phyloP scores from a whole-genome alignment of 2,329 filamentous ascomycete genomes.

The Aspergillus pseudoterreus region DNA sequence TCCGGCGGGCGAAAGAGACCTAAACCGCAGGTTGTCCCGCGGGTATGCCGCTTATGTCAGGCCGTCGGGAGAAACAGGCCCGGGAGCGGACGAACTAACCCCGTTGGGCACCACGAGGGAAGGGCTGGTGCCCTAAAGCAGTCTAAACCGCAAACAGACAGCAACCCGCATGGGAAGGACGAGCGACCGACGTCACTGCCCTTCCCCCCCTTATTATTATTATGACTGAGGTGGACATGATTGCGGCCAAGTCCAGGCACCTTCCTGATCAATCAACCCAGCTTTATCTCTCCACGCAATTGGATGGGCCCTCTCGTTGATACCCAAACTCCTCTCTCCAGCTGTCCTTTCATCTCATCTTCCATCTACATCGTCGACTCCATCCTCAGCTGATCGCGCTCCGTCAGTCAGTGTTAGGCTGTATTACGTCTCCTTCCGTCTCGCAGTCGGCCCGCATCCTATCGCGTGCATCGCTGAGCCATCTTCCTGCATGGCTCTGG shows the following conservation, averaged over 20 bases:
- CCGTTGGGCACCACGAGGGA: slow-evolving; percentile 5
- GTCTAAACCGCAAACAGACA: slow-evolving; percentile 5
- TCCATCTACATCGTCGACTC: slow-evolving; percentile 2
- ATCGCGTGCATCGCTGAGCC: slow-evolving; percentile 23
- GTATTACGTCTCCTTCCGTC: background rate
- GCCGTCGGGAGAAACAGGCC: slow-evolving; percentile 12
- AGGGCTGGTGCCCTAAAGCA: slow-evolving; percentile 24
- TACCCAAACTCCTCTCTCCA: slow-evolving; percentile 9
- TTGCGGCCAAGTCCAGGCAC: slow-evolving; percentile 2
- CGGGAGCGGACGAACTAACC: background rate
- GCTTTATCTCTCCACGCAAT: slow-evolving; percentile 7
- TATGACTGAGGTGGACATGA: background rate
- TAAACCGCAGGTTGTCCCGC: slow-evolving; percentile 19
- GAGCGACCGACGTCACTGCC: slow-evolving; percentile 26
- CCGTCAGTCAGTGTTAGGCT: background rate
- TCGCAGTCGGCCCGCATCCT: slow-evolving; percentile 21
- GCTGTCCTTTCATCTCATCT: background rate
- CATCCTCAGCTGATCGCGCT: background rate
- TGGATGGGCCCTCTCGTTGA: slow-evolving; percentile 10
- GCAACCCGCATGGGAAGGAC: background rate
- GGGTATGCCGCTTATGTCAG: slow-evolving; percentile 23
- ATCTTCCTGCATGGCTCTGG: slow-evolving; percentile 27
- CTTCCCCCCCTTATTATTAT: slow-evolving; percentile 3
- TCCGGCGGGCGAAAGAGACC: slow-evolving; percentile 26
- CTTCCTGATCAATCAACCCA: background rate